Base-by-base conservation (phyloP, 2,329 filamentous ascomycete species). In the Rugonectria rugulosa region DNA sequence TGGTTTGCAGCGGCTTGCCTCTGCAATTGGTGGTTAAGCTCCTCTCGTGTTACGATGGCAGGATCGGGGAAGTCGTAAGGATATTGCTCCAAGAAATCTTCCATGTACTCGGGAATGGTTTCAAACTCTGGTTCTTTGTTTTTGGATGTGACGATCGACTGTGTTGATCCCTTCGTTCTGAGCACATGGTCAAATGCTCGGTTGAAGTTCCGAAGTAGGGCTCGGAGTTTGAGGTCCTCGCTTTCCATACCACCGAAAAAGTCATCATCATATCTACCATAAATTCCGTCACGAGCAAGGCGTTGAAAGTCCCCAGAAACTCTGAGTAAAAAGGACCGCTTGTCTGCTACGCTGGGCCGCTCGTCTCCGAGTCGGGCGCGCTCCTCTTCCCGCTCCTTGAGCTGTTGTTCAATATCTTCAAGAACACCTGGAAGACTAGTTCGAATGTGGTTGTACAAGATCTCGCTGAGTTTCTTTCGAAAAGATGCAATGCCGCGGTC, bases 251-350 rank as follows among this genome's bases (percentile, higher is more conserved):
- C 60, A 2, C 70, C 68, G 27, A 80, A 80, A 48, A 80, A 80
- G 0, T 57, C 68, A 49, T 73, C 70, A 6, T 53, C 64, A 40
- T 75, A 75, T 3, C 60, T 60, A 0, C 72, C 72, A 1, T 66
- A 21, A 2, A 70, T 59, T 0, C 66, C 71, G 27, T 73, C 68
- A 3, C 64, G 54, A 1, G 69, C 66, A 4, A 75, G 55, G 0
- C 58, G 57, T 23, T 72, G 72, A 36, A 78, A 79, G 0, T 64
- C 57, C 21, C 65, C 66, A 8, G 76, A 72, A 11, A 78, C 71
- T 0, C 59, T 46, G 1, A 79, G 57, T 4, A 78, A 62, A 44
- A 73, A 76, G 0, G 60, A 55, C 12, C 73, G 57, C 57, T 70
- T 70, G 2, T 76, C 70, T 4, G 56, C 53, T 0, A 44, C 8